phyloP scores from a whole-genome alignment of 108 stramenopile genomes.

The Nitzschia sp. region DNA sequence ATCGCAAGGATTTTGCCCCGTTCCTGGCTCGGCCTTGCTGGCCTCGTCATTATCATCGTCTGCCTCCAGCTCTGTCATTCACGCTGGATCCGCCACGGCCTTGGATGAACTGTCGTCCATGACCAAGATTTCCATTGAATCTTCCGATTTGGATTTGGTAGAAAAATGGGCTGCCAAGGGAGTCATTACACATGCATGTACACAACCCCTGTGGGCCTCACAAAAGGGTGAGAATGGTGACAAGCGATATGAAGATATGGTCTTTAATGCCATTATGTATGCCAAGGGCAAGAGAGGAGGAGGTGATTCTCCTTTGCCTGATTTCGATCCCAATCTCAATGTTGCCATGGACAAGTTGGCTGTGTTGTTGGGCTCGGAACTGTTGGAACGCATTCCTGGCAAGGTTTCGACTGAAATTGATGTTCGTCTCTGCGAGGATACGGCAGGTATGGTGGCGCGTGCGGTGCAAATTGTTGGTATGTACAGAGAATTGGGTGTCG shows the following conservation, averaged over 20 bases:
- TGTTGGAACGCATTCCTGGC: conserved; percentile 85
- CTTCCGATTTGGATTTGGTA: conserved; percentile 77
- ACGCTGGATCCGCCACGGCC: conserved; percentile 22
- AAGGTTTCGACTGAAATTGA: conserved; percentile 97
- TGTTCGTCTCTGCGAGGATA: conserved; percentile 91
- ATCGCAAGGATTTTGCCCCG: too few relatives aligned
- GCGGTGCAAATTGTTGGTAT: conserved; percentile 88
- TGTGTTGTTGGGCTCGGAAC: conserved; percentile 91
- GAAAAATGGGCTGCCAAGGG: conserved; percentile 65
- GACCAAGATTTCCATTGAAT: conserved; percentile 86
- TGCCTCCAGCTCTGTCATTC: too few relatives aligned
- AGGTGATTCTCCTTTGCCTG: conserved; percentile 51
- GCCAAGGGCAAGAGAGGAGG: conserved; percentile 61
- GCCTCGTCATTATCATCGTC: too few relatives aligned
- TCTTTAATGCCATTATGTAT: conserved; percentile 75
- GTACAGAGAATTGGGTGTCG: conserved; percentile 87
- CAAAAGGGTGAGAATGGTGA: conserved; percentile 83
- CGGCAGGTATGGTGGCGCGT: conserved; percentile 78
- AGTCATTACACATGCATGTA: conserved; percentile 88
- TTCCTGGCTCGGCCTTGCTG: too few relatives aligned
- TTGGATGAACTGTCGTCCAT: conserved; percentile 74
- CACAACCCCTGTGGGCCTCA: conserved; percentile 89
- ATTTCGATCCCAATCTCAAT: conserved; percentile 46
- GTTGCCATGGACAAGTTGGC: conserved; percentile 92
- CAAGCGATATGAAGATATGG: conserved; percentile 66